Evolutionary conservation across 139 green algal genomes (phyloP).

Genomic region (Chlamydomonas eustigma): DNA sequence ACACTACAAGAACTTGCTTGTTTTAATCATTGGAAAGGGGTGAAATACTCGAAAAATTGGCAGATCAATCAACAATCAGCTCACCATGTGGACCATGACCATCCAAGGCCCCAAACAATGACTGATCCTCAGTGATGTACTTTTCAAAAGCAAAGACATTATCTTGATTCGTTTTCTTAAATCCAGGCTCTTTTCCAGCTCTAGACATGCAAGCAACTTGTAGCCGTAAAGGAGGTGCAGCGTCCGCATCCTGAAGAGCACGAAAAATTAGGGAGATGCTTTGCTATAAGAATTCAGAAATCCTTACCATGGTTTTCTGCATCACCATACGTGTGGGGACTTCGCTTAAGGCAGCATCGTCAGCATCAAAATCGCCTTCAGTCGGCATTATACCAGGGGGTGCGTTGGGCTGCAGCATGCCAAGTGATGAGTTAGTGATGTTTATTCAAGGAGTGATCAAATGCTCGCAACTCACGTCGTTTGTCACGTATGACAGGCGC

Average conservation of each 20-base stretch:
- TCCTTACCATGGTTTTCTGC: too few species aligned
- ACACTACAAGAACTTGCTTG: too few species aligned
- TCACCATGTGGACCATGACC: conserved; percentile 80
- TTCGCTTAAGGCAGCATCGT: neutral
- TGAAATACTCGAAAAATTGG: too few species aligned
- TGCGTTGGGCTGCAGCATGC: neutral
- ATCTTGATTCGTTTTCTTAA: conserved; percentile 89
- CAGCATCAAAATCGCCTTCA: neutral
- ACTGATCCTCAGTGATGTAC: conserved; percentile 70
- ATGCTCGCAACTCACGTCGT: conserved; percentile 41
- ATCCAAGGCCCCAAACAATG: conserved; percentile 78
- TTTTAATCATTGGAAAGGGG: too few species aligned
- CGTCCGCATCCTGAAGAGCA: neutral
- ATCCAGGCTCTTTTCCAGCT: conserved; percentile 68
- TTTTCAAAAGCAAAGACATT: conserved; percentile 81
- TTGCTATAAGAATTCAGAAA: too few species aligned
- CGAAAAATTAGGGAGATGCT: too few species aligned
- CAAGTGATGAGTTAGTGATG: neutral
- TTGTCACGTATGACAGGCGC: conserved; percentile 46
- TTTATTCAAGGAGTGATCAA: neutral
- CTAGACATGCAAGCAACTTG: conserved; percentile 71
- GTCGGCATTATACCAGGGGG: neutral
- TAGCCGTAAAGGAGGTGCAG: conserved; percentile 10
- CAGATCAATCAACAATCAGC: neutral
- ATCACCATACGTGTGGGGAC: too few species aligned